Evolutionary conservation across 1,284 basidiomycete genomes (phyloP).

Genomic region (Ustilago sp.): DNA sequence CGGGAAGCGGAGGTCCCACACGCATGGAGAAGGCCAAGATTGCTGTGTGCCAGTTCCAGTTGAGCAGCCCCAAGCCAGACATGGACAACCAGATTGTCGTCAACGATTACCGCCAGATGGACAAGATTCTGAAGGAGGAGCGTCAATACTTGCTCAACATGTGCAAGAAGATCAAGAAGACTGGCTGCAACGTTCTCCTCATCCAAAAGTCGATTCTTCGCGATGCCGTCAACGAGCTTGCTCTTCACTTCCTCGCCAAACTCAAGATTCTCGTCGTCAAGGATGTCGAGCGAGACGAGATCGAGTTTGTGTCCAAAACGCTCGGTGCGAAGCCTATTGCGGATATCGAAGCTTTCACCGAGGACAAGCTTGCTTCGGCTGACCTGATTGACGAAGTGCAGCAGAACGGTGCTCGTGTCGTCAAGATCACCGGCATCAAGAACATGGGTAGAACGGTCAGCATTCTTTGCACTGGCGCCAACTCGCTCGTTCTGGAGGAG

Average conservation of each 20-base stretch:
- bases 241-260: constrained; percentile 97
- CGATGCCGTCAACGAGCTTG: constrained; percentile 97
- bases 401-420: constrained; percentile 88
- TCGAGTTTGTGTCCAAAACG: constrained; percentile 95
- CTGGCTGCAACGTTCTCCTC: constrained; percentile 97
- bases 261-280: constrained; percentile 97
- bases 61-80: constrained; percentile 97
- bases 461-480: constrained; percentile 94
- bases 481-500: constrained; percentile 94
- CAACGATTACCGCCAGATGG: constrained; percentile 99
- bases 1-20: constrained; percentile 89
- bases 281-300: constrained; percentile 98
- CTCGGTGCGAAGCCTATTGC: constrained; percentile 95
- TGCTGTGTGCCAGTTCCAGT: constrained; percentile 97
- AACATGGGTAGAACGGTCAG: constrained; percentile 94
- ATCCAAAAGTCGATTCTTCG: constrained; percentile 99
- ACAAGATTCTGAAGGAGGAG: constrained; percentile 99
- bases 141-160: constrained; percentile 97
- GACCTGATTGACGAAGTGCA: constrained; percentile 93
- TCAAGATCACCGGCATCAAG: constrained; percentile 93
- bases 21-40: constrained; percentile 99
- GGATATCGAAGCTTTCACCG: constrained; percentile 98
- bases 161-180: constrained; percentile 99
- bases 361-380: constrained; percentile 96
- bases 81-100: constrained; percentile 99